Percentiles rank a stretch among this genome's conserved stretches.
Conservation (phyloP, 2,329 filamentous ascomycete species). For the Beauveria rudraprayagi region DNA sequence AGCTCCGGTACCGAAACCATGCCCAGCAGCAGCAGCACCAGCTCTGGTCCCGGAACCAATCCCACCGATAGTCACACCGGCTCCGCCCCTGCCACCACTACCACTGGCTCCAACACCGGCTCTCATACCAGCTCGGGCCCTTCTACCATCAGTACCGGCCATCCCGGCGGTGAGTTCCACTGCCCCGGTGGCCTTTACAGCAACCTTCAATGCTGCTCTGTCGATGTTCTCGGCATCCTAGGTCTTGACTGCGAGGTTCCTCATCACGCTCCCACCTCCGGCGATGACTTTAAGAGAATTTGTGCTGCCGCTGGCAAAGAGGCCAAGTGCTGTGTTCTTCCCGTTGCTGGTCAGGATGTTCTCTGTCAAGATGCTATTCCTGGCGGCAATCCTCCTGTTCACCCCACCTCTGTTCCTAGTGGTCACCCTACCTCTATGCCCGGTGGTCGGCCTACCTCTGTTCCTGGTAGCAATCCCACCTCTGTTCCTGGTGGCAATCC, state of each 20-base stretch:
- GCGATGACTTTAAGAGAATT: constrained; percentile 15
- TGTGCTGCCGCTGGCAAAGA: constrained; percentile 39
- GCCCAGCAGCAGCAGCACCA: background rate
- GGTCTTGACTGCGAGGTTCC: constrained; percentile 38
- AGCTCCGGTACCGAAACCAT: background rate
- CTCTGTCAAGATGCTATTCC: background rate
- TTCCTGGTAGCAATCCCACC: background rate
- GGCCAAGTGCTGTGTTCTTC: constrained; percentile 45
- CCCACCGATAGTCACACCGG: background rate
- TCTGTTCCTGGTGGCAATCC: background rate
- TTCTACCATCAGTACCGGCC: background rate
- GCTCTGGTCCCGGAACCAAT: background rate
- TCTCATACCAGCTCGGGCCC: background rate
- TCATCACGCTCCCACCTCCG: background rate
- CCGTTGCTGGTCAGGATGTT: constrained; percentile 24
- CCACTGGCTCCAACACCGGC: background rate
- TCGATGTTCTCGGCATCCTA: constrained; percentile 38
- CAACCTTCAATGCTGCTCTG: constrained; percentile 38
- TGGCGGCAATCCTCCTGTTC: too few species aligned
- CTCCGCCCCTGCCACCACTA: background rate
- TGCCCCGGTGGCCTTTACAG: constrained; percentile 18
- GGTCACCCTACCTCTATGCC: too few species aligned
- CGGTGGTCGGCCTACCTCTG: background rate
- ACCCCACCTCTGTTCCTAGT: too few species aligned
- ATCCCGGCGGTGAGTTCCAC: background rate